phyloP scores from a whole-genome alignment of 2,329 filamentous ascomycete genomes.

The Verruconis gallopava region DNA sequence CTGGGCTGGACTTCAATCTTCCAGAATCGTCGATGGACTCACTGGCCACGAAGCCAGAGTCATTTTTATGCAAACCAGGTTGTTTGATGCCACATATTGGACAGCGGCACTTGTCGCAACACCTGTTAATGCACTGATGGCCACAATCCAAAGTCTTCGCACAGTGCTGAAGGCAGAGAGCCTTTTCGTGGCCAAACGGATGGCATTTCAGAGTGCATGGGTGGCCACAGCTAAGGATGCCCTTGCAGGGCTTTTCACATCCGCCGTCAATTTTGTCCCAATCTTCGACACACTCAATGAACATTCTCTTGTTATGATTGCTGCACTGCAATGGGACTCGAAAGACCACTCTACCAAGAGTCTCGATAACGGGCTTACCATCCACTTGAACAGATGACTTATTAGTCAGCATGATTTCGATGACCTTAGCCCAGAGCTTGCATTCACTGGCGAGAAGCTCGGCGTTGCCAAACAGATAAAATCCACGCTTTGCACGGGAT shows the following conservation, averaged over 20 bases:
- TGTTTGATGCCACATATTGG: background rate
- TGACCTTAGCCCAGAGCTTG: conserved; percentile 39
- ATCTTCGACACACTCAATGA: conserved; percentile 31
- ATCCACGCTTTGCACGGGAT: conserved; percentile 60
- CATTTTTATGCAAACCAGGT: background rate
- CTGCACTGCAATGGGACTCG: conserved; percentile 50
- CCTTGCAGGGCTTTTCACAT: conserved; percentile 5
- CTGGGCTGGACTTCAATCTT: too few relatives aligned
- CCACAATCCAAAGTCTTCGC: conserved; percentile 5
- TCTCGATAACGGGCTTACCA: conserved; percentile 12
- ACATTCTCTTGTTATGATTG: conserved; percentile 41
- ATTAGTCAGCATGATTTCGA: conserved; percentile 32
- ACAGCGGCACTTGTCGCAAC: conserved; percentile 1
- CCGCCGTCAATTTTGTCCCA: conserved; percentile 9
- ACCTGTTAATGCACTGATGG: background rate
- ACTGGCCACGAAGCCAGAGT: background rate
- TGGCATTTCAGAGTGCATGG: conserved; percentile 8
- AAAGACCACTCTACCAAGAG: conserved; percentile 30
- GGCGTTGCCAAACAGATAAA: conserved; percentile 77
- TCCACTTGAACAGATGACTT: conserved; percentile 19
- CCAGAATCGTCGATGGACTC: background rate
- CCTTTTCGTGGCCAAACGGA: conserved; percentile 7
- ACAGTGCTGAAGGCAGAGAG: background rate
- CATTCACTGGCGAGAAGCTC: conserved; percentile 35
- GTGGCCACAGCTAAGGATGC: conserved; percentile 9